Evolutionary conservation across 129 eudicot species (phyloP).

Genomic region (Helianthus tuberosus): DNA sequence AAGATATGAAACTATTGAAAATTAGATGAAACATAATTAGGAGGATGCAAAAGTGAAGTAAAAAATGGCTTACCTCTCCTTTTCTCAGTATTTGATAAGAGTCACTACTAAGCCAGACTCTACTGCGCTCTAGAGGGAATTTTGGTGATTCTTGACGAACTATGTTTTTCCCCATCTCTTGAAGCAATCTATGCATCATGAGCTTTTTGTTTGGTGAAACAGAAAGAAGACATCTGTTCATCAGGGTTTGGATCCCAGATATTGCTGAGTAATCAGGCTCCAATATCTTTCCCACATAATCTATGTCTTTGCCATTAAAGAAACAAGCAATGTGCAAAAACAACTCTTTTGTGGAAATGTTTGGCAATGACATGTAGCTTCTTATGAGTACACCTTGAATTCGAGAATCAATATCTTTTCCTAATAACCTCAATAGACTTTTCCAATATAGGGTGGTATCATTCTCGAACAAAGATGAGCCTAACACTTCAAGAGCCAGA

Average conservation of each 20-base stretch:
- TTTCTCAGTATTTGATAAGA: conserved; percentile 27
- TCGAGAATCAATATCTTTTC: not conserved
- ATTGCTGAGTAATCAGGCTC: conserved; percentile 19
- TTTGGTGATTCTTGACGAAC: conserved; percentile 36
- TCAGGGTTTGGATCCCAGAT: conserved; percentile 36
- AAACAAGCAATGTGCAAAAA: conserved; percentile 50
- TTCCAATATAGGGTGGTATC: conserved; percentile 17
- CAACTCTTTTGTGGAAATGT: conserved; percentile 28
- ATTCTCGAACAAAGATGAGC: conserved; percentile 14
- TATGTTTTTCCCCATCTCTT: conserved; percentile 36
- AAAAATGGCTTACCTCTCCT: conserved; percentile 22
- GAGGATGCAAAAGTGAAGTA: not conserved
- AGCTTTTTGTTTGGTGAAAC: conserved; percentile 24
- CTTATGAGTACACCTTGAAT: not conserved
- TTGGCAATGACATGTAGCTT: conserved; percentile 21
- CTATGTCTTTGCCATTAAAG: conserved; percentile 33
- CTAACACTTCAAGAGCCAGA: conserved; percentile 32
- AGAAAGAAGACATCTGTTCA: conserved; percentile 31
- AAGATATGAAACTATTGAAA: not conserved
- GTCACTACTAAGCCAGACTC: conserved; percentile 33
- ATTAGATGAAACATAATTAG: not conserved
- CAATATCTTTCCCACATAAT: conserved; percentile 22
- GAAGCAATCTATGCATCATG: conserved; percentile 40
- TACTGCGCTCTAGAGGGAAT: conserved; percentile 29
- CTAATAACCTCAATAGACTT: conserved; percentile 25